Evolutionary conservation across 805 yeast genomes (phyloP).

Genomic region (Lipomyces starkeyi): DNA sequence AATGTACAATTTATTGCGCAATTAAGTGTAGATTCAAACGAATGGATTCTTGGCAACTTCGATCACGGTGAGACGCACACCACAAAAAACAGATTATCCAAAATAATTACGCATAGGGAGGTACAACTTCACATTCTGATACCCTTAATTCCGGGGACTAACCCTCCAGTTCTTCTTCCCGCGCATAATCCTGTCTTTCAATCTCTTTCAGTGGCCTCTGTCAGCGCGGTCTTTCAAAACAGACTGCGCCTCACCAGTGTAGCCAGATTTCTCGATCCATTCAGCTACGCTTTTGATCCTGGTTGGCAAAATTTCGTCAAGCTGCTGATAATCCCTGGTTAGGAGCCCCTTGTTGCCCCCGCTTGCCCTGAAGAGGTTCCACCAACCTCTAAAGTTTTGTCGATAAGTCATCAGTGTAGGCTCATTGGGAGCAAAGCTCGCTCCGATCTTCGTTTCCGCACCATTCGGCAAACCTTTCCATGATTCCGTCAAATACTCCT

Average conservation of each 20-base stretch:
- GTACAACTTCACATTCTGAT: not conserved
- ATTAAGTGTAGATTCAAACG: not conserved
- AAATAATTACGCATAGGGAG: not conserved
- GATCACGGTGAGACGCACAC: not conserved
- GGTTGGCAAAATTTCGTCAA: not conserved
- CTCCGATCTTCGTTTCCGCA: not conserved
- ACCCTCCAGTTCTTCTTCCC: too few species aligned
- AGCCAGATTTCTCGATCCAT: not conserved
- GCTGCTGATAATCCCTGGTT: not conserved
- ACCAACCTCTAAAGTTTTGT: not conserved
- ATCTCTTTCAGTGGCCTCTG: not conserved
- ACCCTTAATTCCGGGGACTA: not conserved
- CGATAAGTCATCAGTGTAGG: not conserved
- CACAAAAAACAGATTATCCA: not conserved
- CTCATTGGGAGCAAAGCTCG: not conserved
- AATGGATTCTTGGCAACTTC: not conserved
- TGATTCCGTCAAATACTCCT: not conserved
- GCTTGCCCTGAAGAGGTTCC: not conserved
- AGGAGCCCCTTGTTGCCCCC: not conserved
- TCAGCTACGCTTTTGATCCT: conserved; percentile 4
- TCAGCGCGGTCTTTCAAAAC: conserved; percentile 2
- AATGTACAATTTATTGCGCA: not conserved
- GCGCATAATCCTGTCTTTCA: too few species aligned
- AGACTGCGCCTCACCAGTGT: not conserved
- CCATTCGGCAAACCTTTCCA: not conserved